Evolutionary conservation across 805 yeast species (phyloP).

Genomic region (Starmerella vaccinii): DNA sequence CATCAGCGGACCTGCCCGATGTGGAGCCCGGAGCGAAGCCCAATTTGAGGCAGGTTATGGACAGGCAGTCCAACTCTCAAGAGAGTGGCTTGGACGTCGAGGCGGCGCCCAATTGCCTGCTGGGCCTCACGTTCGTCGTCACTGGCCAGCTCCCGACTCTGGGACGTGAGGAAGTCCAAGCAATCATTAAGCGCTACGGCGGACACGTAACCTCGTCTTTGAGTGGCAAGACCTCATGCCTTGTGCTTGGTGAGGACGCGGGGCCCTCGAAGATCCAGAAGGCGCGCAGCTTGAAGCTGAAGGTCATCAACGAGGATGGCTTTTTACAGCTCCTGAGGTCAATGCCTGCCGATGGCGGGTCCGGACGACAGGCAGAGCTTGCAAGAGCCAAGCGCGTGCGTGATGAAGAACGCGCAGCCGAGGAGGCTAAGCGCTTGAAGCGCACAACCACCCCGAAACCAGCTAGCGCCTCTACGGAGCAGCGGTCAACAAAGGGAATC

Average conservation of each 20-base stretch:
- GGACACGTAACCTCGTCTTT: constrained; percentile 78
- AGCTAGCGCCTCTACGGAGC: neutral
- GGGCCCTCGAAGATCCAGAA: constrained; percentile 89
- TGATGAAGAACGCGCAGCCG: constrained; percentile 52
- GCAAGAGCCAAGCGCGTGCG: constrained; percentile 55
- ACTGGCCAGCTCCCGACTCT: constrained; percentile 80
- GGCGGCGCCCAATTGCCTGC: constrained; percentile 76
- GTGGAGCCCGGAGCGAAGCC: constrained; percentile 40
- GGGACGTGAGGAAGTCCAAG: constrained; percentile 65
- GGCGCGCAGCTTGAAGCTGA: constrained; percentile 60
- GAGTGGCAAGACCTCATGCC: constrained; percentile 74
- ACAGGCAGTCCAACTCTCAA: constrained; percentile 23
- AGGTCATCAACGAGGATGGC: constrained; percentile 81
- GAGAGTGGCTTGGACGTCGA: constrained; percentile 34
- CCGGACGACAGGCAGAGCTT: constrained; percentile 63
- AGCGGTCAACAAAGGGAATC: neutral
- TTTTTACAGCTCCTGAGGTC: constrained; percentile 58
- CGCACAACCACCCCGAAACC: neutral
- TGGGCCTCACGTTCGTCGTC: constrained; percentile 84
- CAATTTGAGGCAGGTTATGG: constrained; percentile 50
- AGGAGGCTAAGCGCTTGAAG: constrained; percentile 24
- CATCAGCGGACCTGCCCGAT: constrained; percentile 60
- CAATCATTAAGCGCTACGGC: constrained; percentile 73
- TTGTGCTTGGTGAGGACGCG: constrained; percentile 89
- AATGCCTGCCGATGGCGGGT: constrained; percentile 91